Evolutionary conservation across 129 eudicot species (phyloP), one percentile per base, ranked within the genome.

Genomic region (Pittosporum tobira): DNA sequence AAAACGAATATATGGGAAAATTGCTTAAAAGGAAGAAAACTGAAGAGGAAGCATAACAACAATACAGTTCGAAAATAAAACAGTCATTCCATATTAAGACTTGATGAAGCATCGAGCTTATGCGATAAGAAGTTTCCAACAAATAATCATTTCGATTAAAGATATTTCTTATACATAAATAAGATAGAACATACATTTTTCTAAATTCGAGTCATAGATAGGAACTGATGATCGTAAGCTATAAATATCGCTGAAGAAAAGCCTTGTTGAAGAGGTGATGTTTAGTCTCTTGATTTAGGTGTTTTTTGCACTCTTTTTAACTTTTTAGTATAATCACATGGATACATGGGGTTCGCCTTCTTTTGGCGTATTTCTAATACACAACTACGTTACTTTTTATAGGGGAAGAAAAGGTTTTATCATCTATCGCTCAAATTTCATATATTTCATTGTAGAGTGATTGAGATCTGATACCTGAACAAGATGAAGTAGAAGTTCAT

Each of bases 401-500:
- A 34, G 10, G 10, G 40, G 10, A 34, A 12, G 6, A 34, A n/a
- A n/a, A n/a, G n/a, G n/a, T n/a, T n/a, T n/a, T n/a, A n/a, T n/a
- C n/a, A n/a, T n/a, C n/a, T n/a, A n/a, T n/a, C n/a, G n/a, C n/a
- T n/a, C n/a, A n/a, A n/a, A n/a, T n/a, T n/a, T n/a, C n/a, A n/a
- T n/a, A n/a, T n/a, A n/a, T n/a, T n/a, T n/a, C n/a, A n/a, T n/a
- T n/a, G n/a, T n/a, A 27, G 29, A 45, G 46, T 69, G 46, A 59
- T 61, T 18, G 59, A 36, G 19, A 69, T 22, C 6, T 49, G 26
- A 47, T 69, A 91, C 99, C 96, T 91, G 99, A 47, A 91, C 99
- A 61, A 91, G 99, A 72, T 78, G 90, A 29, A 91, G 90, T 51
- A 91, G 94, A 60, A 87, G 72, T 83, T 87, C 96, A 70, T 67